Evolutionary conservation across 352 stramenopile species (phyloP), one percentile per base, ranked within the genome.

Genomic region (Globisporangium spinosum): DNA sequence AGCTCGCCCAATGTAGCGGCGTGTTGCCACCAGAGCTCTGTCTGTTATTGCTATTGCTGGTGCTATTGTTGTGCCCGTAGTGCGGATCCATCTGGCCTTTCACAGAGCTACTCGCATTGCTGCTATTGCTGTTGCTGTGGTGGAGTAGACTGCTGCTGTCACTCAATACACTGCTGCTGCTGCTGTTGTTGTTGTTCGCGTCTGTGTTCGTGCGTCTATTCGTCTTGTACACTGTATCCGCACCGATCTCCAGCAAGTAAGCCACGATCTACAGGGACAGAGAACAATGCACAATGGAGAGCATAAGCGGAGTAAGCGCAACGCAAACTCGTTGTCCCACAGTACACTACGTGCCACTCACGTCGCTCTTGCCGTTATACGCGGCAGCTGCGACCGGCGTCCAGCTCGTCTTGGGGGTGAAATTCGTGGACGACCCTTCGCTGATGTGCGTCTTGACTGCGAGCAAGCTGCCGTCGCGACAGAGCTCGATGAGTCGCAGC

Each of bases 1-100:
- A 96, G 73, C 83, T 89, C n/a, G 86, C 84, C 89, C 89, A 96
- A 64, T 96, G 89, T 45, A 96, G 70, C 12, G 89, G 89, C 12
- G 85, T 95, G 62, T 91, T 93, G 58, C 71, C 70, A 2, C 77
- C 76, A 13, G 72, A 75, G 34, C 29, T 70, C 32, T 47, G 70
- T 70, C 66, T 75, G 56, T 57, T 64, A 22, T 17, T 47, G 43
- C 29, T 64, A 38, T 8, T n/a, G 15, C 61, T 67, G 47, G 9
- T 64, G 59, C 35, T 27, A 35, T 4, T 51, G 58, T 20, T 10
- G 62, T 64, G 29, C 17, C 29, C 55, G 20, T 45, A 60, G 55
- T 61, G 32, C 0, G 20, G 22, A 12, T 61, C 56, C 40, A 35
- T 61, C 9, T 20, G 13, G 25, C 15, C 35, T 63, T 65, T 58